Evolutionary conservation across 2,329 filamentous ascomycete genomes (phyloP), one percentile per base, ranked within the genome.

Genomic region (Fusarium newnesense): DNA sequence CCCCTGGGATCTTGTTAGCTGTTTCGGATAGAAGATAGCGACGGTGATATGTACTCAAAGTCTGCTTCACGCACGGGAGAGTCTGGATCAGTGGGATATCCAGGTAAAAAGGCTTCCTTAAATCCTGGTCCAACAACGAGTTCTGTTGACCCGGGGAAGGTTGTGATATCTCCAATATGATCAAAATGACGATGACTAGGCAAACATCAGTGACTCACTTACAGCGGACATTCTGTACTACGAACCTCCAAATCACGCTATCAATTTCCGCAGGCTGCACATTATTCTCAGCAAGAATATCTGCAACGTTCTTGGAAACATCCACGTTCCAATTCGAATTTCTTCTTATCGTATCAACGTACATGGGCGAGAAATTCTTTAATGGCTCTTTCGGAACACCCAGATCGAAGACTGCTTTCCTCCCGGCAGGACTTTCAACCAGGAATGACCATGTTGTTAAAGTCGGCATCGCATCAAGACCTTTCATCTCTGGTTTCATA

Each of bases 211-310:
- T 21, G 3, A 6, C 2, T 13, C 7, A 2, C 5, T 28, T 6
- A 8, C 7, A 7, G 6, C 10, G 5, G 5, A 28, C 7, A 4
- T 4, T 12, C 13, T 3, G 10, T 32, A 16, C 11, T 2, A 30
- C 39, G 4, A 16, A 67, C 72, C 72, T 74, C 72, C 72, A 74
- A 15, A 74, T 70, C 4, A 74, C 67, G 7, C 64, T 65, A 3
- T 70, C 44, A 4, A 74, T 60, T 3, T 70, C 58, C 0, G 34
- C 36, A 9, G 46, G 49, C 4, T 61, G 32, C 4, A 73, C 5
- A 0, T 34, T 19, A 4, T 68, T 72, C 10, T 60, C 59, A 4
- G 2, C 28, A 0, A 74, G 59, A 30, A 75, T 67, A 7, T 71
- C 59, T 1, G 64, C 60, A 16, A 74, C 68, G 24, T 74, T 71